Percentiles rank a stretch among this genome's conserved stretches.
Conservation (phyloP, 306 rosid species). For the Argentina anserina region DNA sequence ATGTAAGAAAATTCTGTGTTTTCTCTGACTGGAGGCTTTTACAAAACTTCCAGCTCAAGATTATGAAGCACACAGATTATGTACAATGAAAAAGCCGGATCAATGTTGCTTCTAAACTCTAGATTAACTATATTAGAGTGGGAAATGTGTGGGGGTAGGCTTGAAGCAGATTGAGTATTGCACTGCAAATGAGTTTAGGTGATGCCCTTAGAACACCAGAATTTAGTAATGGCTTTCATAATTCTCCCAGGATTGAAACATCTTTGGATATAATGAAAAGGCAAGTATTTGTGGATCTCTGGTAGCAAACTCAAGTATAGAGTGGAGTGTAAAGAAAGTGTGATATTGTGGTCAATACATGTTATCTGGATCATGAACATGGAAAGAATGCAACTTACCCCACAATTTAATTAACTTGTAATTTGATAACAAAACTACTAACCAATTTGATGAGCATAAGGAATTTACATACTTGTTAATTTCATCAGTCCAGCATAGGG, state of each 20-base stretch:
- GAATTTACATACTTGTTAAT: slow-evolving; percentile 14
- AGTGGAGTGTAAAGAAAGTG: neutral
- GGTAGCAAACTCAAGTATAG: neutral
- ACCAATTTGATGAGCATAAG: neutral
- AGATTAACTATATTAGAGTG: neutral
- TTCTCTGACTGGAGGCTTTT: neutral
- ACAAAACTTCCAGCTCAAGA: neutral
- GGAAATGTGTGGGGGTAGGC: too few species aligned
- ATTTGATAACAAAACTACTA: neutral
- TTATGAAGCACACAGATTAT: neutral
- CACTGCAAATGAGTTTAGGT: neutral
- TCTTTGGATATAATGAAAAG: neutral
- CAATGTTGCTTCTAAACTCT: neutral
- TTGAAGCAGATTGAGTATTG: neutral
- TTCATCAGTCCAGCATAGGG: slow-evolving; percentile 34
- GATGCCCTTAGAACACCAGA: neutral
- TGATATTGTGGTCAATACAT: neutral
- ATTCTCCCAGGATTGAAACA: neutral
- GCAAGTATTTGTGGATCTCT: neutral
- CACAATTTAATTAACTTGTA: neutral
- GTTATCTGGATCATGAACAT: neutral
- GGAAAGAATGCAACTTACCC: neutral
- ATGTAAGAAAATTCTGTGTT: neutral
- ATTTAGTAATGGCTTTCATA: neutral
- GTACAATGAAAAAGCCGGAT: neutral